Conservation (phyloP, 2,329 filamentous ascomycete genomes). For the Aspergillus tanneri region DNA sequence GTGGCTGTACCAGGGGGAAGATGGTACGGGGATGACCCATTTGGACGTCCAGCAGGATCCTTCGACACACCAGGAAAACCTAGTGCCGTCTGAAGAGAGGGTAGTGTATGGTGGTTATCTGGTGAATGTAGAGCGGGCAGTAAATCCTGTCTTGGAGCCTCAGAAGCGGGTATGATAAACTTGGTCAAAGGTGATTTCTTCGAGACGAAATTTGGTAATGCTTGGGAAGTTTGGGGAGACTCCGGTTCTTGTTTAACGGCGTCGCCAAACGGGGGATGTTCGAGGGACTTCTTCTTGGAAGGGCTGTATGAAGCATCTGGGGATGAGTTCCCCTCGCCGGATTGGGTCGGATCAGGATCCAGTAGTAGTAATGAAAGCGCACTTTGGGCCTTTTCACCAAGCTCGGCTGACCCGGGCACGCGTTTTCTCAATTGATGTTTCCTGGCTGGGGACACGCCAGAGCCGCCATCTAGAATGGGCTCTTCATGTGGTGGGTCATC, state of each 20-base stretch:
- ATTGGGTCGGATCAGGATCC: background rate
- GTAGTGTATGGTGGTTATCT: constrained; percentile 28
- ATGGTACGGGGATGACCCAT: constrained; percentile 25
- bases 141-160: constrained; percentile 30
- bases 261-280: background rate
- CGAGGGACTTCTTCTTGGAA: background rate
- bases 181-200: constrained; percentile 31
- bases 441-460: background rate
- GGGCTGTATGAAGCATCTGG: background rate
- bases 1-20: constrained; percentile 25
- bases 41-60: constrained; percentile 27
- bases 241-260: constrained; percentile 1
- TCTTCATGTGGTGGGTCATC: too few species aligned
- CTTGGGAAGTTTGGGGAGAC: background rate
- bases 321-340: background rate
- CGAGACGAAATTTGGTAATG: constrained; percentile 21
- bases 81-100: constrained; percentile 43
- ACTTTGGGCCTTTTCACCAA: background rate
- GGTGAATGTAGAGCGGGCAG: constrained; percentile 43
- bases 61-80: constrained; percentile 26
- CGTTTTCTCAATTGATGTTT: background rate
- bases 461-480: too few species aligned
- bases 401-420: background rate
- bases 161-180: constrained; percentile 34
- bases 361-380: constrained; percentile 3